Evolutionary conservation across 2,329 filamentous ascomycete genomes (phyloP), one percentile per base, ranked within the genome.

Genomic region (Atkinsonella texensis): DNA sequence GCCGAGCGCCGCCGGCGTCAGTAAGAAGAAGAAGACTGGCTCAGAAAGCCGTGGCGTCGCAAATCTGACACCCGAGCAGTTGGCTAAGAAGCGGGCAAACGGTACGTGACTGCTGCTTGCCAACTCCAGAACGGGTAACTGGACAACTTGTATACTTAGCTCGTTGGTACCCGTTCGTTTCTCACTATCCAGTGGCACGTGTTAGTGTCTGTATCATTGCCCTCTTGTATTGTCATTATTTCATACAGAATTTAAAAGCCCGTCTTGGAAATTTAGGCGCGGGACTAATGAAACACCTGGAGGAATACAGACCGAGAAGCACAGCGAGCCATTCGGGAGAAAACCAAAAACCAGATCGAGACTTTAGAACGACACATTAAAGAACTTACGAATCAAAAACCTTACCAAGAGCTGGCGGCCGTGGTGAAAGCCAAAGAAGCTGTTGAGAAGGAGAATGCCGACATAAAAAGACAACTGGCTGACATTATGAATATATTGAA

Each of bases 301-400:
- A n/a, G 44, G 15, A 9, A 28, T 44, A 15, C 81, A 77, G 88
- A 94, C 65, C 83, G 88, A 53, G 87, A 94, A 66, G 89, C 88
- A 32, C 88, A 95, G 65, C 79, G 88, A 47, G 87, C 87, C 40
- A 93, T 94, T 54, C 78, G 88, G 42, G 86, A 91, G 70, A 80
- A 88, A 51, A 93, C 87, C 31, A 88, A 84, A 69, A 79, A 81
- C 53, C 85, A 87, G 65, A 93, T 93, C 58, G 86, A 91, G 63
- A 71, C 69, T 7, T 73, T 93, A 53, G 85, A 93, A 65, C 75
- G 74, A 54, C 76, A 80, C 55, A 89, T 94, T 55, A 74, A 78
- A 51, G 85, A 91, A 55, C 75, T 94, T 58, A 87, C 86, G 52
- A 84, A 78, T 52, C 85, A 89, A 68, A 83, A 90, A 65, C 87